A percentile compares a stretch with the other conserved stretches of the same genome.
phyloP scores from a whole-genome alignment of 2,329 filamentous ascomycete species.

The Dactylellina sp. region DNA sequence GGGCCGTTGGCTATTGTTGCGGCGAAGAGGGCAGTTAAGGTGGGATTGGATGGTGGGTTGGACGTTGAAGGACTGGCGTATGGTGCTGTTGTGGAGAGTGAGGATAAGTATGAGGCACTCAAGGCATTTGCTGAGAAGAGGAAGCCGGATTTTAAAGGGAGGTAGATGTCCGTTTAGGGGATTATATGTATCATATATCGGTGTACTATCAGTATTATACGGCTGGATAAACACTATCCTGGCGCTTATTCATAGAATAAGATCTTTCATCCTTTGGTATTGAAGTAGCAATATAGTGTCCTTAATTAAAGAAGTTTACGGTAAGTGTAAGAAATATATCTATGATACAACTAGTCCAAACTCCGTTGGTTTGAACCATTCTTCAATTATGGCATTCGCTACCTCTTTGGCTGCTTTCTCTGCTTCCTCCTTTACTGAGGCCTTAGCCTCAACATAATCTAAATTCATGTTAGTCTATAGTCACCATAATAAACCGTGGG shows the following conservation, averaged over 20 bases:
- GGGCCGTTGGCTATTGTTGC: slow-evolving; percentile 85
- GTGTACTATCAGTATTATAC: not conserved
- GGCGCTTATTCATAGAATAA: too few relatives aligned
- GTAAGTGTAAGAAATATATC: too few relatives aligned
- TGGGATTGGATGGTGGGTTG: slow-evolving; percentile 75
- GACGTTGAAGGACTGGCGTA: slow-evolving; percentile 87
- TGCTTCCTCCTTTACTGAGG: slow-evolving; percentile 64
- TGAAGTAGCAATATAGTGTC: too few relatives aligned
- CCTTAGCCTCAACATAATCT: slow-evolving; percentile 69
- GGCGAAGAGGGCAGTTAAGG: slow-evolving; percentile 80
- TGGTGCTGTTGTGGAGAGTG: slow-evolving; percentile 81
- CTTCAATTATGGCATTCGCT: slow-evolving; percentile 65
- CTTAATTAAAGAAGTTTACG: too few relatives aligned
- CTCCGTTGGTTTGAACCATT: slow-evolving; percentile 67
- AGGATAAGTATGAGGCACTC: slow-evolving; percentile 89
- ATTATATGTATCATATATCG: slow-evolving; percentile 33
- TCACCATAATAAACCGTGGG: not conserved
- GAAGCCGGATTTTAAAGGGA: slow-evolving; percentile 75
- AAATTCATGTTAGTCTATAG: not conserved
- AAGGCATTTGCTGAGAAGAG: slow-evolving; percentile 84
- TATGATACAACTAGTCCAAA: slow-evolving; percentile 58
- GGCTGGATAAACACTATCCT: too few relatives aligned
- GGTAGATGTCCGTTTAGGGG: slow-evolving; percentile 51
- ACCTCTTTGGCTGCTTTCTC: slow-evolving; percentile 66
- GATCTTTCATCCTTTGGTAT: too few relatives aligned